Evolutionary conservation across 768 basidiomycete genomes (phyloP), one percentile per base, ranked within the genome.

Genomic region (Scleroderma citrinum): DNA sequence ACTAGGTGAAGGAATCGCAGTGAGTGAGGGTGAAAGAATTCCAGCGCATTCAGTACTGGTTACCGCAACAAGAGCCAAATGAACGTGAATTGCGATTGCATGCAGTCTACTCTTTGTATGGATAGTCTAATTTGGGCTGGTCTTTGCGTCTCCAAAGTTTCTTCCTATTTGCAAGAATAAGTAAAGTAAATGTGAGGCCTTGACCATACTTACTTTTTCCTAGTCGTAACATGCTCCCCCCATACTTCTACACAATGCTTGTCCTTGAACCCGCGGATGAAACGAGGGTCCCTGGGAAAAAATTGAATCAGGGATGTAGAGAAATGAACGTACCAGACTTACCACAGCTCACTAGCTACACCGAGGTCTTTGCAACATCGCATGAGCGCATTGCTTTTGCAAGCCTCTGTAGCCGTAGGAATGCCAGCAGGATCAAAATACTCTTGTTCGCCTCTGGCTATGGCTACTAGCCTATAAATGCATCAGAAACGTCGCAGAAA

Each of bases 351-450:
- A 65, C 92, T 93, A 0, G 95, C 95, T 56, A 98, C 77, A 11
- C 95, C 95, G 35, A 98, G 71, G 62, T 98, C 95, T 63, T 98
- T 98, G 71, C 91, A 93, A 66, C 95, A 97, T 29, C 95, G 76
- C 94, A 97, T 96, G 26, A 98, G 73, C 1, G 95, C 95, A 55
- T 98, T 98, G 62, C 89, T 92, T 69, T 97, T 98, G 71, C 87
- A 91, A 0, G 85, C 92, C 65, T 98, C 95, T 0, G 87, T 89
- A 0, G 95, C 95, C 0, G 95, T 98, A 2, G 95, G 81, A 44
- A 98, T 82, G 13, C 92, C 92, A 1, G 78, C 76, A 7, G 88
- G 85, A 59, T 94, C 92, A 58, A 97, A 98, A 68, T 93, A 97
- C 57, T 96, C 92, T 57, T 97, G 93, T 70, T 98, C 95, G 26